phyloP scores from a whole-genome alignment of 1,284 basidiomycete genomes.

The Chalciporus sp. region DNA sequence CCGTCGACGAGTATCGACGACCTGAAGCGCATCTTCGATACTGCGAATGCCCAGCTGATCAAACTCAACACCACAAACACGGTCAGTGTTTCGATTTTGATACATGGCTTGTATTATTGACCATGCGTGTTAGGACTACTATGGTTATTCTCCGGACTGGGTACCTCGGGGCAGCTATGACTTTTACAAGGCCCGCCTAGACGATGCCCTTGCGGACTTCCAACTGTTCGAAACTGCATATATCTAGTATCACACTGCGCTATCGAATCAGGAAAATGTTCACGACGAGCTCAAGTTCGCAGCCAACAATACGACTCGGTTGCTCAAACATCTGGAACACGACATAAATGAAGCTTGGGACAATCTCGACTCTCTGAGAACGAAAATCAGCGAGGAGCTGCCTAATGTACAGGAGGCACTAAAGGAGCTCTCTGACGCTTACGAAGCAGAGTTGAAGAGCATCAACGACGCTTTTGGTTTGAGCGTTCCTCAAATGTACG shows the following conservation, averaged over 20 bases:
- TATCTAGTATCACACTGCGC: neutral
- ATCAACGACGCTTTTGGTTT: neutral
- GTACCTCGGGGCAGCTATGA: neutral
- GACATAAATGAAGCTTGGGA: too few relatives aligned
- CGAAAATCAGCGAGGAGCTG: neutral
- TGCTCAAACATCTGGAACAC: neutral
- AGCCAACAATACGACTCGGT: neutral
- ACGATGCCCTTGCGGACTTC: neutral
- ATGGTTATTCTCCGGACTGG: neutral
- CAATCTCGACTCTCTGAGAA: too few relatives aligned
- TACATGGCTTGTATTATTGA: neutral
- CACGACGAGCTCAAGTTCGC: neutral
- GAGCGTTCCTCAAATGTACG: neutral
- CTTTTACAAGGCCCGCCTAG: neutral
- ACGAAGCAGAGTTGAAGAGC: neutral
- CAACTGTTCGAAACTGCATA: neutral
- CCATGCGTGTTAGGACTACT: neutral
- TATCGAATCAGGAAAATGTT: neutral
- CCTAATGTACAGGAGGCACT: neutral
- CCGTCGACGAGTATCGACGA: neutral
- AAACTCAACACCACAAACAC: neutral
- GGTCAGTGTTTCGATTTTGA: neutral
- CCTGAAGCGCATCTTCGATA: neutral
- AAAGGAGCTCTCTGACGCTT: neutral
- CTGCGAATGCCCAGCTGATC: neutral